Base-by-base conservation (phyloP, 2,329 filamentous ascomycete species). In the Penicillium occitanis region DNA sequence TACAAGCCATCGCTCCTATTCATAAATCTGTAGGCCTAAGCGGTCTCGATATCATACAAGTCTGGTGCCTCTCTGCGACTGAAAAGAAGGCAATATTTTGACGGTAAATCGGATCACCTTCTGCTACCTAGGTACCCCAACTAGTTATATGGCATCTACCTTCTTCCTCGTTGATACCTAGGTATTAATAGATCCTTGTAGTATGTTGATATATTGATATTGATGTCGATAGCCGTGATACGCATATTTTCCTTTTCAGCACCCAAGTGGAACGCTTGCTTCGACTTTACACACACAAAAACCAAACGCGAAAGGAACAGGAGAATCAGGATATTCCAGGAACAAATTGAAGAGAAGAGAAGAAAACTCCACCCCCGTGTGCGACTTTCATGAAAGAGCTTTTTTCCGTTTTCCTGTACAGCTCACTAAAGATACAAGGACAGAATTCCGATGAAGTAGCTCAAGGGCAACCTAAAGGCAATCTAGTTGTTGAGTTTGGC, bases 401-500 rank as follows among this genome's bases (percentile, higher is more conserved):
- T 37, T 1, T 44, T 8, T 3, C 4, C 3, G 46, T 19, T 22
- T 10, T 46, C 57, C 57, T 46, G 22, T 60, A 60, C 37, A 60
- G 57, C 57, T 60, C 33, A 13, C 17, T 6, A 10, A 44, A 55
- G 28, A 58, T 17, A 25, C 40, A 58, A 48, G 10, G 22, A 28
- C 13, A 13, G 35, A 25, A 48, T 14, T 13, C 8, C 1, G 17
- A 8, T 55, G 3, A n/a, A 22, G 4, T 14, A 44, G 2, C 28
- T 25, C 28, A 5, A 10, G 28, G 14, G 5, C 10, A 25, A n/a
- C 33, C 30, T 66, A 5, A 10, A 37, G 14, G 5, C 10, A 25
- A n/a, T 42, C 30, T 66, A 66, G 22, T 62, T 48, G 19, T 55
- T 35, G 40, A 66, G 35, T 48, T 66, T 66, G 33, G 65, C 55